Evolutionary conservation across 306 rosid genomes (phyloP).

Genomic region (Betula pendula): DNA sequence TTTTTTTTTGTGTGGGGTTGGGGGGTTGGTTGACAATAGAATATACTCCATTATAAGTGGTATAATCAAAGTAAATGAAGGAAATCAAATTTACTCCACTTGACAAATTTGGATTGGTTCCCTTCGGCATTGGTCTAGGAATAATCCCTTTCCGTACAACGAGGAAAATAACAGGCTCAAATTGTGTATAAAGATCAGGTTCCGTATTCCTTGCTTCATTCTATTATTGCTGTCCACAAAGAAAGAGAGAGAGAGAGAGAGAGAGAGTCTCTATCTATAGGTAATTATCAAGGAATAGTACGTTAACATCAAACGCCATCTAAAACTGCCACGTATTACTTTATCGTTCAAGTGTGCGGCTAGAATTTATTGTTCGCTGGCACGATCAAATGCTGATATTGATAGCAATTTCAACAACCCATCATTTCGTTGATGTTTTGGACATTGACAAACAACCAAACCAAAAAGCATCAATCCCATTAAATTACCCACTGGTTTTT

Average conservation of each 20-base stretch:
- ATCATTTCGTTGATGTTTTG: no score
- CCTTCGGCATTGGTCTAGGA: background rate
- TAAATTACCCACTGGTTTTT: no score
- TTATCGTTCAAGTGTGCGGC: background rate
- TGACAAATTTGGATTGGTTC: no score
- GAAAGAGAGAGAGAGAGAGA: background rate
- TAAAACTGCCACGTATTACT: background rate
- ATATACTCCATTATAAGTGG: no score
- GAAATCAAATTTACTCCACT: no score
- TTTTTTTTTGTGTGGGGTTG: no score
- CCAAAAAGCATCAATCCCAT: no score
- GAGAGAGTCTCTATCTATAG: background rate
- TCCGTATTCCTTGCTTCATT: conserved; percentile 12
- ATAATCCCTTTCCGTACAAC: background rate
- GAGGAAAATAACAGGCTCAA: background rate
- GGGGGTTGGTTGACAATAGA: no score
- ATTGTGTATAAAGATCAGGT: background rate
- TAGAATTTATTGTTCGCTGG: background rate
- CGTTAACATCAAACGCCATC: background rate
- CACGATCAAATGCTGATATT: background rate
- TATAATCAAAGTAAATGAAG: no score
- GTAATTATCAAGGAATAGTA: no score
- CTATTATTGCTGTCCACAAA: no score
- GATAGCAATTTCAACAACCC: background rate
- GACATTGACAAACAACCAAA: no score